phyloP scores from a whole-genome alignment of 306 rosid genomes.

The Crataegus laevigata region DNA sequence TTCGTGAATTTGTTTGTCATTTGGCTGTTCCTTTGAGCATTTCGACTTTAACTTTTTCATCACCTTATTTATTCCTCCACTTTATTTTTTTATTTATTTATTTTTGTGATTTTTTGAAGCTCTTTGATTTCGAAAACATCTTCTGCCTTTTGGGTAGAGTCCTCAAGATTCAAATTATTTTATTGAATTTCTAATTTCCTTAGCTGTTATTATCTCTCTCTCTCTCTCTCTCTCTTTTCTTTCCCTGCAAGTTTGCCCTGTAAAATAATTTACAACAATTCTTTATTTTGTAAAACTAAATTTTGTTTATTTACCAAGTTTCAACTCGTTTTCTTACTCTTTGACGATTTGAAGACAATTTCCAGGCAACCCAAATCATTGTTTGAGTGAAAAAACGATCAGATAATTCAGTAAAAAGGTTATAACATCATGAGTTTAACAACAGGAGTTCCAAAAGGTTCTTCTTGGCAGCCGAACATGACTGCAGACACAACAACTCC shows the following conservation, averaged over 20 bases:
- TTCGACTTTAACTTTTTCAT: constrained; percentile 1
- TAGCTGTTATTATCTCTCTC: background rate
- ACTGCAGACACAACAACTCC: constrained; percentile 60
- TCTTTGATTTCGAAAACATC: background rate
- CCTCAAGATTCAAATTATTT: background rate
- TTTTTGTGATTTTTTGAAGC: background rate
- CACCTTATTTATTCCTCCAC: constrained; percentile 6
- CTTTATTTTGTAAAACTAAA: too few relatives aligned
- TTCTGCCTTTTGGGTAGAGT: constrained; percentile 2
- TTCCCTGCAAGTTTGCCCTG: too few relatives aligned
- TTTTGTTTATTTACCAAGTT: background rate
- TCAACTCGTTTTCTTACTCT: constrained; percentile 6
- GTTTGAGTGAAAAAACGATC: constrained; percentile 5
- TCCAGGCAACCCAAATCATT: constrained; percentile 1
- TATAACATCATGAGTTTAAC: constrained; percentile 47
- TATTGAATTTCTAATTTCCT: background rate
- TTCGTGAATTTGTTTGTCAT: constrained; percentile 11
- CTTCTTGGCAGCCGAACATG: constrained; percentile 80
- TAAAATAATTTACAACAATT: too few relatives aligned
- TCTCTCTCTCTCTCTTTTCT: too few relatives aligned
- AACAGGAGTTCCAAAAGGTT: constrained; percentile 49
- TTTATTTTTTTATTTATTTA: constrained; percentile 2
- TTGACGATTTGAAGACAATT: constrained; percentile 9
- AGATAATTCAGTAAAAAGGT: constrained; percentile 1
- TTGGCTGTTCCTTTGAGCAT: constrained; percentile 16